A percentile compares a stretch with the other conserved stretches of the same genome.
Conservation (phyloP, 306 rosid genomes). For the Quercus bicolor region DNA sequence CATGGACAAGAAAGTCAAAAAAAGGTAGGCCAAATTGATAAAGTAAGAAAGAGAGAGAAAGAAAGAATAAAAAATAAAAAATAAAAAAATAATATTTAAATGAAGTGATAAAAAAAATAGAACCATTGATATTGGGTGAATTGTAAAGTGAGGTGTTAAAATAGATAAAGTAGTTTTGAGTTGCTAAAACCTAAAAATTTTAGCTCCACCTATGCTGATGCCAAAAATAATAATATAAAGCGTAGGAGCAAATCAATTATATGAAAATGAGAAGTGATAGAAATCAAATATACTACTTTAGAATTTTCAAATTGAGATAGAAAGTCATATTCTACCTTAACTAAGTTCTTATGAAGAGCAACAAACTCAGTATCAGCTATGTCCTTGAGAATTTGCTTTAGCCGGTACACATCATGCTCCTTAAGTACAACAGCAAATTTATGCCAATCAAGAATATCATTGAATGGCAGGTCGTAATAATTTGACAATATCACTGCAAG, state of each 20-base stretch:
- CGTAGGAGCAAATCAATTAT: neutral
- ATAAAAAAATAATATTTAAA: too few relatives aligned
- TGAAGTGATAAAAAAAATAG: too few relatives aligned
- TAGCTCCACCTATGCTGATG: too few relatives aligned
- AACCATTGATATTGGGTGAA: too few relatives aligned
- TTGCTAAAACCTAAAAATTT: too few relatives aligned
- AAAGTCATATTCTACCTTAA: slow-evolving; percentile 50
- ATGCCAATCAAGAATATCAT: slow-evolving; percentile 87
- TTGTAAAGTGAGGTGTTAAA: too few relatives aligned
- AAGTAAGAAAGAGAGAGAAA: too few relatives aligned
- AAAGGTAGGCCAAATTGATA: too few relatives aligned
- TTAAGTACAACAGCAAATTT: slow-evolving; percentile 74
- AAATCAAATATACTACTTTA: neutral
- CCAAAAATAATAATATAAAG: neutral
- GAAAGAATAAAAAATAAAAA: too few relatives aligned
- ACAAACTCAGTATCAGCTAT: slow-evolving; percentile 64
- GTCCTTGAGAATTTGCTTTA: slow-evolving; percentile 74
- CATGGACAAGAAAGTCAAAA: too few relatives aligned
- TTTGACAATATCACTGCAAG: slow-evolving; percentile 88
- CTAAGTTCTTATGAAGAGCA: slow-evolving; percentile 63
- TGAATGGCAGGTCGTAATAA: slow-evolving; percentile 94
- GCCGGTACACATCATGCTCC: slow-evolving; percentile 82
- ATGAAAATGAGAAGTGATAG: neutral
- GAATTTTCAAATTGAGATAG: neutral
- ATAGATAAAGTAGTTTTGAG: too few relatives aligned